Base-by-base conservation (phyloP, 805 yeast genomes). In the Pichia scutulata region DNA sequence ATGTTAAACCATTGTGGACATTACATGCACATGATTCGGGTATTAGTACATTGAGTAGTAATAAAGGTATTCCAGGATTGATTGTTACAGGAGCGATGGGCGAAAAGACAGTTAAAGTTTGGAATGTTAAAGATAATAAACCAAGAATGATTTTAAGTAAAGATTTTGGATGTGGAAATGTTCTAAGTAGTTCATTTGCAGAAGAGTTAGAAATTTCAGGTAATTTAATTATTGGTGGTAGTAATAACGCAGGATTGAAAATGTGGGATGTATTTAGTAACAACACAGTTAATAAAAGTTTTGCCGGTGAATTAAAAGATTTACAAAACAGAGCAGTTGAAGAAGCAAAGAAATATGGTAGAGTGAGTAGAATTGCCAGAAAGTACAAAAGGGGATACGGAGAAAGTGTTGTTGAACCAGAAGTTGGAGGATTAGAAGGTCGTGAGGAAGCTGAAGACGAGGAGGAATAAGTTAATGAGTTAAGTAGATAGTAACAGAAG, bases 1-100 rank as follows among this genome's bases (percentile, higher is more conserved):
- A 74, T 43, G 70, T 74, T 51, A 77, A 76, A 56, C 90, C 97
- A 19, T 60, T 92, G 30, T 93, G 99, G 99, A 88, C 96, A 2
- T 74, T 93, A 58, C 96, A 93, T 67, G 98, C 98, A 2, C 99
- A 93, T 66, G 98, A 93, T 69, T 79, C 95, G 2, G 97, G 96
- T 54, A 84, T 93, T 54, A 84, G 97, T 5, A 75, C 92, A 2
- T 75, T 93, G 57, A 84, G 84, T 57, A 76, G 83, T 37, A 90
- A 88, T 69, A 63, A 65, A 24, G 77, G 72, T 62, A 65, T 89
- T 30, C 82, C 83, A 24, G 93, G 92, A 19, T 70, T 87, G 74
- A 67, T 93, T 62, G 80, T 82, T 23, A 88, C 98, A 1, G 83
- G 93, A 46, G 96, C 97, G 7, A 85, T 86, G 89, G 87, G 90